These are phyloP conservation scores for Cronartium quercuum DNA, from an alignment of 1,284 basidiomycete species.

Conservation along the genomic window DNA sequence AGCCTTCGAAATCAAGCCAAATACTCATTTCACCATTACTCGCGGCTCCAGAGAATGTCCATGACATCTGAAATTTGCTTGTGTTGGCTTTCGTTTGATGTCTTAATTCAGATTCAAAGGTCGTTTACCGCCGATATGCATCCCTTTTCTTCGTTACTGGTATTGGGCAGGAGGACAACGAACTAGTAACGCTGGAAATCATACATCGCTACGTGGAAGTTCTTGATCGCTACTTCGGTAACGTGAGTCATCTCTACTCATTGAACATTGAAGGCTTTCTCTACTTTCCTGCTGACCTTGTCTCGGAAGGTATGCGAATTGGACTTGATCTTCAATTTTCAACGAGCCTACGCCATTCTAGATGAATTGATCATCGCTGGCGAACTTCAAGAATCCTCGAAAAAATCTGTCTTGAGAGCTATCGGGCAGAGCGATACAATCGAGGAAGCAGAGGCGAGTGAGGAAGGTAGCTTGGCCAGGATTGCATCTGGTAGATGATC, in stretches of 20 bases:
- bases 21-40: not conserved
- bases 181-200: slow-evolving; percentile 86
- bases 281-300: not conserved
- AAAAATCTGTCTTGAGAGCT: slow-evolving; percentile 88
- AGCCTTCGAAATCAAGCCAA: not conserved
- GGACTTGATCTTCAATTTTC: slow-evolving; percentile 98
- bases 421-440: slow-evolving; percentile 55
- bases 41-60: not conserved
- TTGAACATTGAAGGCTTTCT: not conserved
- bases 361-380: slow-evolving; percentile 98
- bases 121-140: slow-evolving; percentile 95
- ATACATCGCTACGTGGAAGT: slow-evolving; percentile 99
- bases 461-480: slow-evolving; percentile 46
- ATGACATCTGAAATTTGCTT: not conserved
- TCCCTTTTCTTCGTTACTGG: slow-evolving; percentile 97
- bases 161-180: slow-evolving; percentile 80
- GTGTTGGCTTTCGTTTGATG: not conserved
- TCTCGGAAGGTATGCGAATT: slow-evolving; percentile 77
- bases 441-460: slow-evolving; percentile 50
- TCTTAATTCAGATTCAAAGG: slow-evolving; percentile 61
- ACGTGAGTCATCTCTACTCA: slow-evolving; percentile 58
- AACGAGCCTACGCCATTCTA: slow-evolving; percentile 95
- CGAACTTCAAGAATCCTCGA: slow-evolving; percentile 95
- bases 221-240: slow-evolving; percentile 98
- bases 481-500: slow-evolving; percentile 24